Base-by-base conservation (phyloP, 805 yeast genomes). In the Zygosaccharomyces kombuchaensis region DNA sequence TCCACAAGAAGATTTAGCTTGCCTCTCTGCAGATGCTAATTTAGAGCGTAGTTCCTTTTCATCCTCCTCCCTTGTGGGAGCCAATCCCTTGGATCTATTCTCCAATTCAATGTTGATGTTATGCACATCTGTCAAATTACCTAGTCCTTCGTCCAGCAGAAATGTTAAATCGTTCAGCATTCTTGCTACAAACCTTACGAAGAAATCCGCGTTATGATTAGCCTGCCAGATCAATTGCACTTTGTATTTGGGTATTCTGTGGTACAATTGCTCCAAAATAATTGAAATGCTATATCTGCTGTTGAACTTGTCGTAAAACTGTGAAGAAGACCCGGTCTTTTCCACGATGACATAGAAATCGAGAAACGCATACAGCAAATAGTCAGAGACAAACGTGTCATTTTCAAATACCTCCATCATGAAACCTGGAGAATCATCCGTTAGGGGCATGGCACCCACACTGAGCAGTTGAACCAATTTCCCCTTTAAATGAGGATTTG, bases 271-370 rank as follows among this genome's bases (percentile, higher is more conserved):
- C 62, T 88, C 91, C 57, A 93, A 69, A 27, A 93, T 84, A 38
- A 78, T 78, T 0, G 96, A 84, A 23, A 93, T 87, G 61, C 87
- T 84, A 66, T 81, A 91, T 63, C 99, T 77, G 36, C 87, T 79
- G 64, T 88, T 90, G 70, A 93, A 93, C 67, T 93, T 93, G 65
- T 93, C 99, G 65, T 91, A 91, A 62, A 91, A 93, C 66, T 93
- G 98, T 0, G 95, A 81, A 6, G 91, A 82, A 1, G 96, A 84
- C 8, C 99, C 99, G 0, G 99, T 93, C 59, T 87, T 89, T 64
- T 93, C 99, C 41, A 91, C 90, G 74, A 87, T 87, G 29, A 93
- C 96, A 64, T 91, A 93, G 51, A 89, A 85, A 57, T 88, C 95
- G 66, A 93, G 75, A 46, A 93, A 73, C 0, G 96, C 85, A 58